Conservation (phyloP, 495 filamentous ascomycete genomes). For the Margaritispora aquatica region DNA sequence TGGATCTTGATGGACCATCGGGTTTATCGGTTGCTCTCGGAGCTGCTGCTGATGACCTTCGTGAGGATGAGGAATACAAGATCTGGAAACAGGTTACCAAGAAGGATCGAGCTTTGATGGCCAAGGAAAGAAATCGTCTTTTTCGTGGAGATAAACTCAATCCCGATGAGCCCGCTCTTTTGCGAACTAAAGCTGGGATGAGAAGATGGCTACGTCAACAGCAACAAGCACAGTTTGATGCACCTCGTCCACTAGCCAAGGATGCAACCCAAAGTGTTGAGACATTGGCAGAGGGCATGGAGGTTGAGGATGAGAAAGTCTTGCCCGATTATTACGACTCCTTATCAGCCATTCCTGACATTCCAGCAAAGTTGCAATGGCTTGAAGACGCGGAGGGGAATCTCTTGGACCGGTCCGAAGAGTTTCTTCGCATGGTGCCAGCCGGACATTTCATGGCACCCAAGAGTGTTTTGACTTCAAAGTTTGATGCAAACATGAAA, state of each 20-base stretch:
- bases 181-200: conserved; percentile 61
- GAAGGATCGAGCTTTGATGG: conserved; percentile 85
- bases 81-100: conserved; percentile 99
- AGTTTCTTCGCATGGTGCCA: conserved; percentile 68
- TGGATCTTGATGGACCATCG: conserved; percentile 73
- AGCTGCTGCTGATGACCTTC: conserved; percentile 45
- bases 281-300: conserved; percentile 86
- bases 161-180: conserved; percentile 75
- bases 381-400: conserved; percentile 80
- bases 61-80: conserved; percentile 84
- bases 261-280: conserved; percentile 49
- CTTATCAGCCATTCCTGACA: conserved; percentile 77
- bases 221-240: conserved; percentile 48
- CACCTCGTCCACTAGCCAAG: conserved; percentile 37
- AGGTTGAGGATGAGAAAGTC: conserved; percentile 69
- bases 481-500: conserved; percentile 82
- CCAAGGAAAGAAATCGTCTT: conserved; percentile 71
- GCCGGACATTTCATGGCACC: conserved; percentile 73
- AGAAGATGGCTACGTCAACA: conserved; percentile 72
- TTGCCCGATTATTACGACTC: conserved; percentile 93
- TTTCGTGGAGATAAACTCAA: conserved; percentile 83
- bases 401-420: conserved; percentile 76
- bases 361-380: conserved; percentile 72
- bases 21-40: conserved; percentile 49
- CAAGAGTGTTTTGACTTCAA: conserved; percentile 65